Evolutionary conservation across 2,329 filamentous ascomycete species (phyloP).

Genomic region (Pezicula neosporulosa): DNA sequence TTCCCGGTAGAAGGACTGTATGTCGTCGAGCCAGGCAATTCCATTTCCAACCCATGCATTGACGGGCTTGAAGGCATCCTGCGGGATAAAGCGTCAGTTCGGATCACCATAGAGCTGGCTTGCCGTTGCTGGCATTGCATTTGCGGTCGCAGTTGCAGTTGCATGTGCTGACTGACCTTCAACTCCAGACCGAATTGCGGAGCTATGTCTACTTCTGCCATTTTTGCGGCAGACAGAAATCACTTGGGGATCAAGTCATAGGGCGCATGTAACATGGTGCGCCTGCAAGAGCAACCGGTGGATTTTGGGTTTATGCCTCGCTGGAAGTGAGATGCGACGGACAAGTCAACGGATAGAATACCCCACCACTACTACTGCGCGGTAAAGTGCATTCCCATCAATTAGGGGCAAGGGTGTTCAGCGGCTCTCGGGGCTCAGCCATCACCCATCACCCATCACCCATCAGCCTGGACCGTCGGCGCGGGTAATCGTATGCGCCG

Average conservation of each 20-base stretch:
- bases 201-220: constrained; percentile 79
- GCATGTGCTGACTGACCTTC: constrained; percentile 59
- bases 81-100: constrained; percentile 8
- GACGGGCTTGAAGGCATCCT: constrained; percentile 97
- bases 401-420: too few relatives aligned
- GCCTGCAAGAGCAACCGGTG: constrained; percentile 10
- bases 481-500: too few relatives aligned
- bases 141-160: constrained; percentile 1
- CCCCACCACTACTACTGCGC: too few relatives aligned
- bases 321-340: too few relatives aligned
- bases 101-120: constrained; percentile 4
- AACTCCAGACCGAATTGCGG: constrained; percentile 91
- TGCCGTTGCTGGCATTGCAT: too few relatives aligned
- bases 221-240: constrained; percentile 32
- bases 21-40: constrained; percentile 93
- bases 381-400: too few relatives aligned
- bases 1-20: constrained; percentile 96
- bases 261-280: constrained; percentile 7
- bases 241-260: constrained; percentile 14
- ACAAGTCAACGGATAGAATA: too few relatives aligned
- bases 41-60: constrained; percentile 88
- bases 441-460: too few relatives aligned
- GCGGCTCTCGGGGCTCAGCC: too few relatives aligned
- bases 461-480: too few relatives aligned
- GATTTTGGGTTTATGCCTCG: too few relatives aligned